phyloP scores from a whole-genome alignment of 2,329 filamentous ascomycete species.

The Calonectria honghensis region DNA sequence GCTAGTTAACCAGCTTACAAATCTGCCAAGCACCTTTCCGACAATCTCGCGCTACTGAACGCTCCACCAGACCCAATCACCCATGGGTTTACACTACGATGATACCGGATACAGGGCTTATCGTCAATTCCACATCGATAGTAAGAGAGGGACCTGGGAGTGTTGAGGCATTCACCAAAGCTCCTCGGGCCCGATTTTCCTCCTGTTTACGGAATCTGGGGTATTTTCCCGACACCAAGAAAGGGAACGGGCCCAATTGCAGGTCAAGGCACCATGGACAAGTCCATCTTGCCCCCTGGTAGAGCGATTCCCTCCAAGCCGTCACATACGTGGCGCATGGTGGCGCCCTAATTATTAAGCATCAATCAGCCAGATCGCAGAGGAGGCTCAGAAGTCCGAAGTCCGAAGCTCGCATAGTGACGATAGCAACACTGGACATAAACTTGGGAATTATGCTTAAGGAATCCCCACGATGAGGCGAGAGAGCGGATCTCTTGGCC shows the following conservation, averaged over 20 bases:
- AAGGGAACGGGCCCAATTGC: background rate
- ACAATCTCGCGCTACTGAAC: background rate
- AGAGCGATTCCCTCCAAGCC: background rate
- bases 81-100: background rate
- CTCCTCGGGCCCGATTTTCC: background rate
- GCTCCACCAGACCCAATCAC: background rate
- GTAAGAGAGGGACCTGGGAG: background rate
- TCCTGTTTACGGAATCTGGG: background rate
- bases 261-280: background rate
- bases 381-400: background rate
- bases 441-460: background rate
- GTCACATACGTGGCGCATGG: background rate
- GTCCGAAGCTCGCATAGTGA: background rate
- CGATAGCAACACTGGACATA: background rate
- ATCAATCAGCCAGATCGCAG: background rate
- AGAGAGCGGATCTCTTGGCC: background rate
- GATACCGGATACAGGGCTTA: background rate
- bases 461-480: background rate
- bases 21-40: constrained; percentile 6
- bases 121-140: background rate
- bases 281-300: background rate
- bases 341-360: constrained; percentile 1
- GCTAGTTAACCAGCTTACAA: constrained; percentile 12
- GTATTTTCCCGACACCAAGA: background rate
- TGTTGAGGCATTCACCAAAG: background rate